Base-by-base conservation (phyloP, 805 yeast species). In the Novakomyces olei region DNA sequence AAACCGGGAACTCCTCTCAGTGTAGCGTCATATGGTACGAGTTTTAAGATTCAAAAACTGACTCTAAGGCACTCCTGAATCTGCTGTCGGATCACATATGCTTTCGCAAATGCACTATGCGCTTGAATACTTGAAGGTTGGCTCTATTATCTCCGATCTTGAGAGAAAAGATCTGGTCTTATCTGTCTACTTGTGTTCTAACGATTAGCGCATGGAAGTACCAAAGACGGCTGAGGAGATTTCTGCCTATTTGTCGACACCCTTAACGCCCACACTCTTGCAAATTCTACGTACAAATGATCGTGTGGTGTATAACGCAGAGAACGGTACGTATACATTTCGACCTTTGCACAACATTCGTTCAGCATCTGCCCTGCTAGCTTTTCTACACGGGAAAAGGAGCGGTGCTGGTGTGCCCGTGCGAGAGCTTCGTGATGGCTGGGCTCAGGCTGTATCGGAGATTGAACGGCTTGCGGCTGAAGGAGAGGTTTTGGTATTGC, bases 81-180 rank as follows among this genome's bases (percentile, higher is more conserved):
- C 52, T 9, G 58, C 53, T 44, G 56, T 49, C 43, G 77, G 42
- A n/a, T 41, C 41, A 27, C 91, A 78, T 49, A 63, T 75, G 36
- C 77, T 92, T 4, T 83, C 95, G 3, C 79, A 80, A 49, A 61
- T 88, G 34, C 72, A 79, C 46, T 67, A 81, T 48, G 95, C 96
- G 1, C 88, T 88, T 14, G 96, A 88, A 48, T 77, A 70, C 48
- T 71, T 88, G 38, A 83, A 80, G 45, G 55, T 53, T 53, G 49
- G 54, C 15, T 8, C 12, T 16, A 10, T 14, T 9, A 19, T 10
- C 16, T 12, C 41, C 40, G 32, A 41, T 19, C 6, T 35, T 19
- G 10, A 15, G 19, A 26, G 19, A 4, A 27, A n/a, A 14, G n/a
- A 10, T n/a, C n/a, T n/a, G n/a, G n/a, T n/a, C n/a, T n/a, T n/a